phyloP scores from a whole-genome alignment of 129 eudicot genomes.

The Flaveria brownii region DNA sequence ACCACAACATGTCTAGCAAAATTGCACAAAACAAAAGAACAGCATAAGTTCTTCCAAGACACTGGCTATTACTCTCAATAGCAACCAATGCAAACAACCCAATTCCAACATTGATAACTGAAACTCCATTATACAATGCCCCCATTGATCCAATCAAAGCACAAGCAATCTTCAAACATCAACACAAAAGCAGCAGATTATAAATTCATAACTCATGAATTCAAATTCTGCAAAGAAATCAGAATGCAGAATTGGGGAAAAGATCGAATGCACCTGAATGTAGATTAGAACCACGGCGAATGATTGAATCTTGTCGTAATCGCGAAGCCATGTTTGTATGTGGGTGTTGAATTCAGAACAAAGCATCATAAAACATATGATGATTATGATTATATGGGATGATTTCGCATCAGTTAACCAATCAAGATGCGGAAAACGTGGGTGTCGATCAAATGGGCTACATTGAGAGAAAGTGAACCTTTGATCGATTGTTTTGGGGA shows the following conservation, averaged over 20 bases:
- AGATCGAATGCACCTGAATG: slow-evolving; percentile 42
- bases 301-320: slow-evolving; percentile 75
- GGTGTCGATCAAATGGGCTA: slow-evolving; percentile 25
- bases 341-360: slow-evolving; percentile 54
- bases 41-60: slow-evolving; percentile 83
- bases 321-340: slow-evolving; percentile 71
- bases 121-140: slow-evolving; percentile 73
- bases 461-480: slow-evolving; percentile 28
- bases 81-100: slow-evolving; percentile 84
- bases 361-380: slow-evolving; percentile 47
- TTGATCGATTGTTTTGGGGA: slow-evolving; percentile 7
- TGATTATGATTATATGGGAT: neutral
- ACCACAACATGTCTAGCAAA: slow-evolving; percentile 72
- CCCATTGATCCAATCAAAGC: slow-evolving; percentile 90
- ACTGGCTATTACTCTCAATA: slow-evolving; percentile 90
- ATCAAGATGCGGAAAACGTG: slow-evolving; percentile 17
- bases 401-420: neutral
- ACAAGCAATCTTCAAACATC: slow-evolving; percentile 69
- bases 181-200: neutral
- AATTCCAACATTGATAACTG: slow-evolving; percentile 62
- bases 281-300: slow-evolving; percentile 72
- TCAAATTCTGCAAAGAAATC: neutral
- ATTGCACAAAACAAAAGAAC: slow-evolving; percentile 69
- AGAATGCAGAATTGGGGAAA: slow-evolving; percentile 14
- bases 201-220: neutral